Evolutionary conservation across 2,329 filamentous ascomycete genomes (phyloP), one percentile per base, ranked within the genome.

Genomic region (Aphanocladium album): DNA sequence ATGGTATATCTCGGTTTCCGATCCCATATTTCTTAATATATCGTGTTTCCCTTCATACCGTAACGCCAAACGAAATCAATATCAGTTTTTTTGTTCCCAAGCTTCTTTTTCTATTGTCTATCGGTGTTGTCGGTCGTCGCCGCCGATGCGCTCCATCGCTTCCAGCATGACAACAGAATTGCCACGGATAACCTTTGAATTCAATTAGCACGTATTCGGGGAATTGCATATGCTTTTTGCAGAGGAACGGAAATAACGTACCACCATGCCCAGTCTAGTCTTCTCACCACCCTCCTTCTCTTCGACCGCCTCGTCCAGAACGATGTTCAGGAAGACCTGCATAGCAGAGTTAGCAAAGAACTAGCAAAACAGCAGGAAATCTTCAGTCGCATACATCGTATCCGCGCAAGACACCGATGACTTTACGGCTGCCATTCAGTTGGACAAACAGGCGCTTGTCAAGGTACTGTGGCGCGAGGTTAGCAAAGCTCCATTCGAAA

Each of bases 91-190:
- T 61, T 57, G 63, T 33, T 60, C 50, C 49, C 47, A n/a, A 61
- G 45, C 53, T 53, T 45, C 17, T 45, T n/a, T 30, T 27, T 27
- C 25, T 23, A 21, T 35, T 53, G 35, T 58, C 57, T 66, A 64
- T 68, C 72, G 62, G 61, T 74, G 69, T 68, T 73, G 74, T 67
- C 75, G 76, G 65, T 87, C 83, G 69, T 85, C 83, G 62, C 84
- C 83, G 64, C 84, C 85, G 67, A 90, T 88, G 69, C 87, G 80
- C 72, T 87, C 84, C 61, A 90, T 76, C 11, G 87, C 91, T 78
- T 99, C 96, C 60, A 99, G 85, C 93, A 99, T 97, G 60, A 99
- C 93, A 27, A 99, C 93, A 2, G 93, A 96, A 78, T 99, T 99
- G 65, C 95, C 95, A 68, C 96, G 90, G 70, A 99, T 97, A 66